These are phyloP conservation scores for Ochromonas danica DNA, from an alignment of 108 stramenopile genomes.

Conservation along the genomic window DNA sequence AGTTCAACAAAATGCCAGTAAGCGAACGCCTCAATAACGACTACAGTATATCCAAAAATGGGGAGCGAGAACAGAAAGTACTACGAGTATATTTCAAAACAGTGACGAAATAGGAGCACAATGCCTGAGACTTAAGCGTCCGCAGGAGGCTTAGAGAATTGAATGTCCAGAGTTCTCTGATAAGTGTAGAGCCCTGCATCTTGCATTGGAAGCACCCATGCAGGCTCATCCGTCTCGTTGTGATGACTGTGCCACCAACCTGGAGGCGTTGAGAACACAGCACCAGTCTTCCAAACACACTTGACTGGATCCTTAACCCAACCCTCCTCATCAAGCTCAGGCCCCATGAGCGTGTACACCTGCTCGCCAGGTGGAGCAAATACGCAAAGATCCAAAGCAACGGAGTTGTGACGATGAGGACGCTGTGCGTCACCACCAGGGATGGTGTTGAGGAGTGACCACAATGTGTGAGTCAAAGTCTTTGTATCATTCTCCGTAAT, in stretches of 20 bases:
- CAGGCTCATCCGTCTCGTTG: constrained; percentile 45
- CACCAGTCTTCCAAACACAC: constrained; percentile 41
- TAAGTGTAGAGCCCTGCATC: constrained; percentile 49
- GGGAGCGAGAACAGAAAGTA: background rate
- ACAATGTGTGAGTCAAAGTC: constrained; percentile 49
- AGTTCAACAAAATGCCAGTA: background rate
- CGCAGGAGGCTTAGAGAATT: constrained; percentile 19
- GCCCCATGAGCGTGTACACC: constrained; percentile 52
- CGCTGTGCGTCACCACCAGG: constrained; percentile 37
- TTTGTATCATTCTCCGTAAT: constrained; percentile 38
- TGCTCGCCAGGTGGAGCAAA: background rate
- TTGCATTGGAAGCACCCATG: constrained; percentile 52
- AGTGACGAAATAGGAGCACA: background rate
- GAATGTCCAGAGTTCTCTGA: constrained; percentile 44
- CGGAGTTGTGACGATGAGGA: constrained; percentile 51
- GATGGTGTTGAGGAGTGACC: constrained; percentile 43
- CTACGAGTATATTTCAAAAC: background rate
- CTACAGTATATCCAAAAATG: background rate
- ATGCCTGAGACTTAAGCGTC: background rate
- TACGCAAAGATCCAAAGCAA: constrained; percentile 51
- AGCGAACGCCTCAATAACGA: background rate
- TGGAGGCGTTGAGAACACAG: constrained; percentile 52
- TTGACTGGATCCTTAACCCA: constrained; percentile 43
- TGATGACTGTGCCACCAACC: constrained; percentile 54
- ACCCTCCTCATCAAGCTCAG: constrained; percentile 43